Conservation (phyloP, 768 basidiomycete genomes). For the Auriscalpium microsporum region DNA sequence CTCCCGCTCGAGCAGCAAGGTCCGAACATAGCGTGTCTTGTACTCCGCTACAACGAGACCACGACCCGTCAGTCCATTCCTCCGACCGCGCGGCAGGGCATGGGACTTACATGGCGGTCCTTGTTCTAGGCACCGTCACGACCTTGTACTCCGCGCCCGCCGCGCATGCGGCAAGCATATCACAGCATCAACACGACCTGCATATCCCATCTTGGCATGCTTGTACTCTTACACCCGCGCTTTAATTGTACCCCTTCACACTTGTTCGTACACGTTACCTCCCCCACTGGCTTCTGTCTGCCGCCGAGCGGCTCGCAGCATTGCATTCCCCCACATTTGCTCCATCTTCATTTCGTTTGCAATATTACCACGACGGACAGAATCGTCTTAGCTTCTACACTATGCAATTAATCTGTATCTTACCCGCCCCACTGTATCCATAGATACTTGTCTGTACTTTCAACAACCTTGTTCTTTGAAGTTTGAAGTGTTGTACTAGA, state of each 20-base stretch:
- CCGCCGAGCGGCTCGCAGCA: no score
- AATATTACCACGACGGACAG: neutral
- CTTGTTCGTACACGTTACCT: no score
- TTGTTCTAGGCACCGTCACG: conserved; percentile 1
- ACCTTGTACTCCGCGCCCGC: conserved; percentile 4
- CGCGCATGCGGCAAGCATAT: neutral
- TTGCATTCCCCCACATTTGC: no score
- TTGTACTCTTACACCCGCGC: no score
- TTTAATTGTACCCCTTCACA: no score
- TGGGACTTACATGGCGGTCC: neutral
- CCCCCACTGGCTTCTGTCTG: no score
- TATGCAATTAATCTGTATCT: neutral
- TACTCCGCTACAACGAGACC: neutral
- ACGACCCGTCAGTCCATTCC: neutral
- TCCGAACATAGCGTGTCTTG: neutral
- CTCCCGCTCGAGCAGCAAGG: neutral
- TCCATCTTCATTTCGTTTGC: neutral
- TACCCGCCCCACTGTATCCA: no score
- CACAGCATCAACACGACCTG: no score
- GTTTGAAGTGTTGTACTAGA: no score
- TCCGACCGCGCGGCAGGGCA: neutral
- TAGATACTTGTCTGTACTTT: no score
- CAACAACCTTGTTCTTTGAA: no score
- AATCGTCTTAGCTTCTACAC: neutral
- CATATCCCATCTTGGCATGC: no score